Evolutionary conservation across 495 filamentous ascomycete genomes (phyloP).

Genomic region (Neurospora sp.): DNA sequence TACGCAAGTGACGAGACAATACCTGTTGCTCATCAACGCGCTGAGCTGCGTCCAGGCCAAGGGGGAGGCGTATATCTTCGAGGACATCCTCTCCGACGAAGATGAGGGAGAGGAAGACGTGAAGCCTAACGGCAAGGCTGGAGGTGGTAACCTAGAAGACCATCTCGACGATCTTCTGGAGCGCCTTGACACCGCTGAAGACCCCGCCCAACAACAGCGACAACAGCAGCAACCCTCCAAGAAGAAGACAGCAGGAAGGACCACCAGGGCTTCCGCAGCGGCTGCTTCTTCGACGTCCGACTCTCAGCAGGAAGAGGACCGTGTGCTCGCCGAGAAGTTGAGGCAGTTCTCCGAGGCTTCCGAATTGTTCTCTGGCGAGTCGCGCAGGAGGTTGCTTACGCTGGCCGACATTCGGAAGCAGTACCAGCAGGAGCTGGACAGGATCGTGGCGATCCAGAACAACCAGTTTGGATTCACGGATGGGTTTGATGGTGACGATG

Average conservation of each 20-base stretch:
- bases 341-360: background rate
- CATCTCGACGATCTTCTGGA: slow-evolving; percentile 15
- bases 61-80: slow-evolving; percentile 57
- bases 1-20: slow-evolving; percentile 54
- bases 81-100: slow-evolving; percentile 26
- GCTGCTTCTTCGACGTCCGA: slow-evolving; percentile 10
- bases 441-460: slow-evolving; percentile 51
- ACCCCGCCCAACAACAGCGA: background rate
- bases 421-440: slow-evolving; percentile 81
- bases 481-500: background rate
- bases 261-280: slow-evolving; percentile 1
- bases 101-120: slow-evolving; percentile 28
- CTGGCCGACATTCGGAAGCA: slow-evolving; percentile 73
- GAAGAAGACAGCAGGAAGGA: slow-evolving; percentile 22
- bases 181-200: slow-evolving; percentile 8
- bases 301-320: background rate
- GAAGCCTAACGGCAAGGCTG: background rate
- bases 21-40: slow-evolving; percentile 79
- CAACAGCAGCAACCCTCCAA: background rate
- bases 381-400: slow-evolving; percentile 57
- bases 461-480: slow-evolving; percentile 44
- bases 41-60: slow-evolving; percentile 72
- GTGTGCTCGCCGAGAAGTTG: slow-evolving; percentile 1
- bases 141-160: slow-evolving; percentile 16
- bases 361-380: slow-evolving; percentile 1